Conservation (phyloP, 352 stramenopile species). For the Globisporangium cederbergense region DNA sequence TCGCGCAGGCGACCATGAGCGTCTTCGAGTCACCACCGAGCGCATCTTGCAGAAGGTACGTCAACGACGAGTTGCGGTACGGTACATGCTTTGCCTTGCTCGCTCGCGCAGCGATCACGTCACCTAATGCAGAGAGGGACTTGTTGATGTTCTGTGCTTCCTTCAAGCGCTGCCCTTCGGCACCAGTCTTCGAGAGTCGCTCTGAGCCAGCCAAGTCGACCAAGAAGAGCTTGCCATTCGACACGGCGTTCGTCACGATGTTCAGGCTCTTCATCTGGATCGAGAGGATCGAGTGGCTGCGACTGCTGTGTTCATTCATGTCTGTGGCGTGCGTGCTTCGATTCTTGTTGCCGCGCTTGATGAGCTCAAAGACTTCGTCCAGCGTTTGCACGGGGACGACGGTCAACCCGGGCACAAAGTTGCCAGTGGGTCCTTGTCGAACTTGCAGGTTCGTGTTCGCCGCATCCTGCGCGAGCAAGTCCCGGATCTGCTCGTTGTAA, state of each 20-base stretch:
- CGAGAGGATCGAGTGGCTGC: constrained; percentile 85
- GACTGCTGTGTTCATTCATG: constrained; percentile 90
- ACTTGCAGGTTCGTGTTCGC: constrained; percentile 81
- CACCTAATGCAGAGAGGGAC: constrained; percentile 93
- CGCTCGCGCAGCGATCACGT: constrained; percentile 93
- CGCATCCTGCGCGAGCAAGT: constrained; percentile 88
- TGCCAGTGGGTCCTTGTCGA: constrained; percentile 75
- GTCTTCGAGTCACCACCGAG: constrained; percentile 91
- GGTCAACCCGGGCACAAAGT: constrained; percentile 82
- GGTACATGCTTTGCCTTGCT: constrained; percentile 91
- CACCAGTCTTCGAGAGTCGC: constrained; percentile 86
- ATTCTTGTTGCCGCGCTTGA: constrained; percentile 85
- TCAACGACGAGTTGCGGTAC: constrained; percentile 94
- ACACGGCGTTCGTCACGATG: constrained; percentile 66
- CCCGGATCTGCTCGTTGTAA: constrained; percentile 95
- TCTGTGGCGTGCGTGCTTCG: constrained; percentile 81
- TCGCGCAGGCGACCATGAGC: constrained; percentile 91
- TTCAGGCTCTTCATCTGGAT: constrained; percentile 84
- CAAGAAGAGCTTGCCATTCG: constrained; percentile 80
- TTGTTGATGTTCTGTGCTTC: constrained; percentile 95
- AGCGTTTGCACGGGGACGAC: constrained; percentile 69
- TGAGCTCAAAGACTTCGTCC: constrained; percentile 83
- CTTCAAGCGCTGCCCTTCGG: constrained; percentile 83
- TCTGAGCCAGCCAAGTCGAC: constrained; percentile 90
- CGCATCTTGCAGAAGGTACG: constrained; percentile 92